These are phyloP conservation scores for Pinus taeda DNA, from an alignment of 75 land plant species.

Conservation along the genomic window DNA sequence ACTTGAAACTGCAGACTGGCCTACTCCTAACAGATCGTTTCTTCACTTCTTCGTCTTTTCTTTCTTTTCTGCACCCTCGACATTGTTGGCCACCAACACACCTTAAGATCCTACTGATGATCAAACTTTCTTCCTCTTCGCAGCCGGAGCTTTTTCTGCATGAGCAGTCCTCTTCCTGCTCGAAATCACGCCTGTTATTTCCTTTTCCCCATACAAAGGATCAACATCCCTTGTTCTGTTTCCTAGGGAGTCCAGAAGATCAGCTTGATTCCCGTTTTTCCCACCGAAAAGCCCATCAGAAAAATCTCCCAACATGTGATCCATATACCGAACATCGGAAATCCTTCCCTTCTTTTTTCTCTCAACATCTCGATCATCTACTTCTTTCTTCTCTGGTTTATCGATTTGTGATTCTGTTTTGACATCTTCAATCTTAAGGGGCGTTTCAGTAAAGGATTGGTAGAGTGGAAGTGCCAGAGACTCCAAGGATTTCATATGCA, in stretches of 20 bases:
- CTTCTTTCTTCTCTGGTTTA: conserved; percentile 5
- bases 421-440: conserved; percentile 18
- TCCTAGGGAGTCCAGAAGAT: background rate
- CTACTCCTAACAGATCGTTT: background rate
- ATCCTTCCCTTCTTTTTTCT: conserved; percentile 28
- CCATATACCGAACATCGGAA: conserved; percentile 38
- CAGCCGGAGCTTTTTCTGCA: background rate
- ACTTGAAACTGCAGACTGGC: background rate
- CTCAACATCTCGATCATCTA: background rate
- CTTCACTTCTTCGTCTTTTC: background rate
- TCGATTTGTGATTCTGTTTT: background rate
- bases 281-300: conserved; percentile 4
- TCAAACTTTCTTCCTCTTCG: background rate
- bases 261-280: conserved; percentile 3
- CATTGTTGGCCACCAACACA: background rate
- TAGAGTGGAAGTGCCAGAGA: conserved; percentile 77
- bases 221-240: background rate
- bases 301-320: conserved; percentile 12
- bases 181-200: background rate
- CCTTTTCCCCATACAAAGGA: background rate
- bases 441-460: conserved; percentile 43
- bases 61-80: background rate
- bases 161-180: background rate
- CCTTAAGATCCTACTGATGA: background rate
- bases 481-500: conserved; percentile 66